These are phyloP conservation scores for Symbiodinium natans DNA, from an alignment of 73 alveolate genomes.

Conservation along the genomic window DNA sequence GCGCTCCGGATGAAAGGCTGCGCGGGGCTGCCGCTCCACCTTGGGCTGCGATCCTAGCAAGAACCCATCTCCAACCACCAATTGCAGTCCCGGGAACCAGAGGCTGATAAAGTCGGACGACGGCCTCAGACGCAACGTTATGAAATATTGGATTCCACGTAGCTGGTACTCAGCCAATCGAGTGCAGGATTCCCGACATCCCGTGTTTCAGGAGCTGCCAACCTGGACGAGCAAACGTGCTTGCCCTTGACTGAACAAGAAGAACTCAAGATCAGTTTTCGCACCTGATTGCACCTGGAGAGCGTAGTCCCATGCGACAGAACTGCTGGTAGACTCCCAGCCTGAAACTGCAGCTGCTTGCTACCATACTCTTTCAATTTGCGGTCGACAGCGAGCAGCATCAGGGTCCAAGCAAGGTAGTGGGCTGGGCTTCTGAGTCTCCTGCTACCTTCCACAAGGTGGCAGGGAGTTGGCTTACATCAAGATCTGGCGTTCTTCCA, in stretches of 20 bases:
- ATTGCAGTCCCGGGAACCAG: slow-evolving; percentile 14
- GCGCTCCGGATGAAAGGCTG: slow-evolving; percentile 76
- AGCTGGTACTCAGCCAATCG: background rate
- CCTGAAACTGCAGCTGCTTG: slow-evolving; percentile 8
- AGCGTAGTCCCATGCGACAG: slow-evolving; percentile 47
- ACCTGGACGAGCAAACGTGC: slow-evolving; percentile 12
- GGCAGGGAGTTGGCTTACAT: no score
- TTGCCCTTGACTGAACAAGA: no score
- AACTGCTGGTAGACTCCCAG: slow-evolving; percentile 59
- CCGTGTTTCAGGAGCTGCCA: slow-evolving; percentile 28
- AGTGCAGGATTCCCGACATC: background rate
- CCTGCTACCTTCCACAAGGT: background rate
- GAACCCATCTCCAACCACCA: background rate
- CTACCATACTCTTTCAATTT: no score
- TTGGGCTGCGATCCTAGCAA: background rate
- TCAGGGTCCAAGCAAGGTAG: background rate
- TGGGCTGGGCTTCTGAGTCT: background rate
- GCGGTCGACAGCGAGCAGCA: background rate
- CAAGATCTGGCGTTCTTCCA: no score
- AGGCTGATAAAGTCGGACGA: slow-evolving; percentile 52
- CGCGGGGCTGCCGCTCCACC: slow-evolving; percentile 76
- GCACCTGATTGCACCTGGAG: slow-evolving; percentile 64
- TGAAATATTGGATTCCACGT: background rate
- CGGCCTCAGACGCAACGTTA: background rate
- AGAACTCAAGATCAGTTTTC: no score